These are phyloP conservation scores for Kentomonas sorsogonicus DNA, from an alignment of 208 protist genomes.

Conservation along the genomic window DNA sequence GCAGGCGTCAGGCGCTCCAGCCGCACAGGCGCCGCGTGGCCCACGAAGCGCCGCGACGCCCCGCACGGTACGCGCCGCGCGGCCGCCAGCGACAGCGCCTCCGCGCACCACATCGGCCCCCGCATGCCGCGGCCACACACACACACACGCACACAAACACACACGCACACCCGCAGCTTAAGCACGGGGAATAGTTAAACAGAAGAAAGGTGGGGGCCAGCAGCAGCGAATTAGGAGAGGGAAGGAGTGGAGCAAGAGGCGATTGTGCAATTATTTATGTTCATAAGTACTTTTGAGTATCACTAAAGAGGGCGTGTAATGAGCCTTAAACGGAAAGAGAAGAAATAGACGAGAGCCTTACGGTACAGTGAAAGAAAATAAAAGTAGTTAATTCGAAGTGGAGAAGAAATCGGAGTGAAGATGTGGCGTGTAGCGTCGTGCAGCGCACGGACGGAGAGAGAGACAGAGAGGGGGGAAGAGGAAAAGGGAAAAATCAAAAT, in stretches of 20 bases:
- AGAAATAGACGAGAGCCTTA: no score
- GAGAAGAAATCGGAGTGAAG: no score
- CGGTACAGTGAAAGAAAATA: no score
- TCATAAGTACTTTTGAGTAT: no score
- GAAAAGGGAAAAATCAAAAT: neutral
- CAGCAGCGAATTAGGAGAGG: neutral
- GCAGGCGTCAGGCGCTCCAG: constrained; percentile 28
- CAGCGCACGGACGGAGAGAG: constrained; percentile 4
- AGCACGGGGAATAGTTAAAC: no score
- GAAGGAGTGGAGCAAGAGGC: neutral
- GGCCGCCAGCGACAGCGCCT: no score
- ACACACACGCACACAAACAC: constrained; percentile 8
- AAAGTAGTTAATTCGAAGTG: no score
- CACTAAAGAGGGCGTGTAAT: no score
- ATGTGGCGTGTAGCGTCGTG: no score
- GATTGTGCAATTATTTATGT: no score
- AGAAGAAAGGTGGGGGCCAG: no score
- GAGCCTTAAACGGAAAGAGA: no score
- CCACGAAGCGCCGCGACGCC: neutral
- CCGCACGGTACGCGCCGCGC: neutral
- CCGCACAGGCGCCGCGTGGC: neutral
- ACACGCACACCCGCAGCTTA: neutral
- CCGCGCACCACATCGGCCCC: neutral
- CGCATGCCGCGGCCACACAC: neutral
- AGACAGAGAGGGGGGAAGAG: constrained; percentile 5